Evolutionary conservation across 129 eudicot genomes (phyloP).

Genomic region (Flaveria linearis): DNA sequence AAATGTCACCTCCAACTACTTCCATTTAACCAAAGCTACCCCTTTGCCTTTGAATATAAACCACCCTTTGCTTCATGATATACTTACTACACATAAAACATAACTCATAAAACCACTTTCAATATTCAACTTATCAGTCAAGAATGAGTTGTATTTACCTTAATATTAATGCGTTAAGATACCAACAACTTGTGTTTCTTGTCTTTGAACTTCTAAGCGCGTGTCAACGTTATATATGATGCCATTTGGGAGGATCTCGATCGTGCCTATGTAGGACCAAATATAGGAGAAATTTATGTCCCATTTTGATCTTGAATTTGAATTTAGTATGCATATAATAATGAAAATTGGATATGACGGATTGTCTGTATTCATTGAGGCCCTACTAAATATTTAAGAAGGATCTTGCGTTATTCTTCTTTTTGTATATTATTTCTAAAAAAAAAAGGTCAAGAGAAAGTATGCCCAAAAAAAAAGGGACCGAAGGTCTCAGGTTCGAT

Average conservation of each 20-base stretch:
- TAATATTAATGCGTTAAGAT: neutral
- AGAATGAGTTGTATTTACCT: neutral
- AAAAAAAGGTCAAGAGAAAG: neutral
- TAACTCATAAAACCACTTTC: no score
- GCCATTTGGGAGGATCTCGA: neutral
- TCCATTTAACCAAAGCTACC: slow-evolving; percentile 25
- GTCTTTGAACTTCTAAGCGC: neutral
- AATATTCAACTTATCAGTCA: neutral
- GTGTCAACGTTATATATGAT: neutral
- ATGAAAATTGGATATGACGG: slow-evolving; percentile 12
- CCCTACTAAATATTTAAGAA: slow-evolving; percentile 39
- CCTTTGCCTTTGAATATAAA: neutral
- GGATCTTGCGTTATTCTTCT: slow-evolving; percentile 26
- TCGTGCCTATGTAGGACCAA: slow-evolving; percentile 12
- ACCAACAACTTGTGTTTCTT: neutral
- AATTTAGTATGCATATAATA: slow-evolving; percentile 1
- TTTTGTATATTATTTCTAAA: slow-evolving; percentile 2
- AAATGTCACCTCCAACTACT: slow-evolving; percentile 38
- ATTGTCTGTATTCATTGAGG: slow-evolving; percentile 27
- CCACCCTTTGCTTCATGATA: no score
- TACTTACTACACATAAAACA: no score
- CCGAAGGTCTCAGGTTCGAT: no score
- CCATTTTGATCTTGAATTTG: slow-evolving; percentile 5
- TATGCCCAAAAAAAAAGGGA: neutral
- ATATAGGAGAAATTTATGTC: neutral